These are phyloP conservation scores for Candida namnaoensis DNA, from an alignment of 805 yeast genomes.

Conservation along the genomic window DNA sequence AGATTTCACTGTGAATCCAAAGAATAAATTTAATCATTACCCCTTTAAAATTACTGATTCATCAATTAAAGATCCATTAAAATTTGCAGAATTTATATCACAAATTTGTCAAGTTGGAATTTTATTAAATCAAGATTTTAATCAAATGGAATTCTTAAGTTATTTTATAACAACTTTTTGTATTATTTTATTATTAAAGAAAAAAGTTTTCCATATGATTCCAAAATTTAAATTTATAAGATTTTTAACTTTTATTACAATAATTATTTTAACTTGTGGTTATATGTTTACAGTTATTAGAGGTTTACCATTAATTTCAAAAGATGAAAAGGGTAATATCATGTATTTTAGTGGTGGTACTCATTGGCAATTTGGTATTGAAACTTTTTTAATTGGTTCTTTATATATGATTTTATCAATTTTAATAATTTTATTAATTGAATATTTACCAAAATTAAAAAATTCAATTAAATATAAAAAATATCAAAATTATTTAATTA, in stretches of 20 bases:
- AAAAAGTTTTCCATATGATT: slow-evolving; percentile 28
- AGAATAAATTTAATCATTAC: slow-evolving; percentile 25
- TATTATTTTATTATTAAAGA: slow-evolving; percentile 38
- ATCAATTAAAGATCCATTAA: slow-evolving; percentile 27
- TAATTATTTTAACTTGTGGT: slow-evolving; percentile 48
- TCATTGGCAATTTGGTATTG: slow-evolving; percentile 66
- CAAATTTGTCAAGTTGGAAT: slow-evolving; percentile 34
- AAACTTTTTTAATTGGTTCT: slow-evolving; percentile 42
- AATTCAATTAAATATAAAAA: not conserved
- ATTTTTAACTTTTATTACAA: slow-evolving; percentile 27
- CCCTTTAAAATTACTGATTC: slow-evolving; percentile 21
- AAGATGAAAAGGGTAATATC: slow-evolving; percentile 38
- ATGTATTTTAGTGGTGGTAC: slow-evolving; percentile 57
- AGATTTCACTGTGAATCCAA: slow-evolving; percentile 5
- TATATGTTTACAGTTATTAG: slow-evolving; percentile 54
- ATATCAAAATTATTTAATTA: slow-evolving; percentile 2
- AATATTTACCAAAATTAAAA: slow-evolving; percentile 21
- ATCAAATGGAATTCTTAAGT: slow-evolving; percentile 29
- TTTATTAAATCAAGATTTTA: slow-evolving; percentile 33
- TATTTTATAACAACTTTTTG: slow-evolving; percentile 39
- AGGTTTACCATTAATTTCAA: slow-evolving; percentile 54
- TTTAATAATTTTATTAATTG: slow-evolving; percentile 30
- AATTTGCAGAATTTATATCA: slow-evolving; percentile 47
- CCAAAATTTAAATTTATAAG: slow-evolving; percentile 17
- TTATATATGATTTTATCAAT: slow-evolving; percentile 40